Evolutionary conservation across 345 rosid species (phyloP).

Genomic region (Gossypium thurberi): DNA sequence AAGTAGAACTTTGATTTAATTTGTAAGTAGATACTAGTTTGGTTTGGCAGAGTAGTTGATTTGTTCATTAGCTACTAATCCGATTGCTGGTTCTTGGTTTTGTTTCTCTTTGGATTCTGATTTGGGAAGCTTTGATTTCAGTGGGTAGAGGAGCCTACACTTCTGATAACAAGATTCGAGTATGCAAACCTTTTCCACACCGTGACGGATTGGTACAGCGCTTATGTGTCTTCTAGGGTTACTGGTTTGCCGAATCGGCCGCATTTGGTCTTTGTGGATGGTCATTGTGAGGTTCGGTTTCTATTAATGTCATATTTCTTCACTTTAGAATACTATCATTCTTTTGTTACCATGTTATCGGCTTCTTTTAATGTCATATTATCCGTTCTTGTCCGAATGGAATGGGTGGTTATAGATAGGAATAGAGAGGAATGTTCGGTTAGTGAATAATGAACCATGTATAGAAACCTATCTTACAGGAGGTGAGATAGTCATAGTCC

Average conservation of each 20-base stretch:
- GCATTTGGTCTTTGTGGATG: slow-evolving; percentile 75
- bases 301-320: background rate
- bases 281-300: slow-evolving; percentile 57
- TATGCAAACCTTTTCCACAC: slow-evolving; percentile 95
- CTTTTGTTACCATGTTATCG: background rate
- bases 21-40: background rate
- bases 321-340: background rate
- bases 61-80: background rate
- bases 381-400: background rate
- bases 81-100: background rate
- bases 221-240: slow-evolving; percentile 81
- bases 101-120: slow-evolving; percentile 18
- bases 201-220: slow-evolving; percentile 89
- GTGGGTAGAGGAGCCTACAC: slow-evolving; percentile 96
- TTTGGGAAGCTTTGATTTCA: slow-evolving; percentile 29
- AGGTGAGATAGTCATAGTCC: no score
- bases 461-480: background rate
- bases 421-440: background rate
- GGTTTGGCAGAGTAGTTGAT: background rate
- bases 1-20: background rate
- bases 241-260: slow-evolving; percentile 86
- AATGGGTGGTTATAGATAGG: background rate
- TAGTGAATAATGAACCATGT: background rate
- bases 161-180: slow-evolving; percentile 69
- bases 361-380: no score